phyloP scores from a whole-genome alignment of 257 asterid genomes.

The Euphrasia confusa region DNA sequence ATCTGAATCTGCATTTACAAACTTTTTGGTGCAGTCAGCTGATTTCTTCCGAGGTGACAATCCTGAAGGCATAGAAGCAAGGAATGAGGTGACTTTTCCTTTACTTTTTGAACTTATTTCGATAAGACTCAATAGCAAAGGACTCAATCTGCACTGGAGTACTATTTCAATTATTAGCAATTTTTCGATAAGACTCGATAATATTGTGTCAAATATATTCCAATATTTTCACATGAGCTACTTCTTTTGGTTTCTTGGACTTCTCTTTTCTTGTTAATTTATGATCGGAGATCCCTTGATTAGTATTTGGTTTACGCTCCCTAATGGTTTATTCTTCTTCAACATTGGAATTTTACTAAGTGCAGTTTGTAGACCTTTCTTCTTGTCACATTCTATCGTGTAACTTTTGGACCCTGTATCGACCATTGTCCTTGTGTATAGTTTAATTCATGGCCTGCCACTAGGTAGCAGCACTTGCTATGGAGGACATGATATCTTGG shows the following conservation, averaged over 20 bases:
- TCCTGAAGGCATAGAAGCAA: constrained; percentile 96
- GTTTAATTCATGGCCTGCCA: constrained; percentile 76
- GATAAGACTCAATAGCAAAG: too few species aligned
- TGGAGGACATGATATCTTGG: constrained; percentile 99
- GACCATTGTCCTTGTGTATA: constrained; percentile 55
- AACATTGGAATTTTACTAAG: constrained; percentile 15
- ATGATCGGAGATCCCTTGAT: constrained; percentile 14
- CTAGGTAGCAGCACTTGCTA: constrained; percentile 99
- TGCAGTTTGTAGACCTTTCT: constrained; percentile 16
- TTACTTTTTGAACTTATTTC: background rate
- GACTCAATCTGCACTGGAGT: background rate
- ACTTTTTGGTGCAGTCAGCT: constrained; percentile 61
- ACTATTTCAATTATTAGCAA: background rate
- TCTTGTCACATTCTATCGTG: constrained; percentile 14
- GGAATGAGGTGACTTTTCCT: constrained; percentile 73
- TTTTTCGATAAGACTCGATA: constrained; percentile 7
- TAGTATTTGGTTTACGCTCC: background rate
- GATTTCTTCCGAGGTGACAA: constrained; percentile 97
- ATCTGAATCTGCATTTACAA: constrained; percentile 21
- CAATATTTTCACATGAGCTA: constrained; percentile 9
- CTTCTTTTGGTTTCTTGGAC: constrained; percentile 23
- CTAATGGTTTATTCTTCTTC: constrained; percentile 13
- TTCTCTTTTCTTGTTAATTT: constrained; percentile 15
- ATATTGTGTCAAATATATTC: background rate
- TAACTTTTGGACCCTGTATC: constrained; percentile 32